Conservation (phyloP, 2,329 filamentous ascomycete genomes). For the Tolypocladium paradoxum region DNA sequence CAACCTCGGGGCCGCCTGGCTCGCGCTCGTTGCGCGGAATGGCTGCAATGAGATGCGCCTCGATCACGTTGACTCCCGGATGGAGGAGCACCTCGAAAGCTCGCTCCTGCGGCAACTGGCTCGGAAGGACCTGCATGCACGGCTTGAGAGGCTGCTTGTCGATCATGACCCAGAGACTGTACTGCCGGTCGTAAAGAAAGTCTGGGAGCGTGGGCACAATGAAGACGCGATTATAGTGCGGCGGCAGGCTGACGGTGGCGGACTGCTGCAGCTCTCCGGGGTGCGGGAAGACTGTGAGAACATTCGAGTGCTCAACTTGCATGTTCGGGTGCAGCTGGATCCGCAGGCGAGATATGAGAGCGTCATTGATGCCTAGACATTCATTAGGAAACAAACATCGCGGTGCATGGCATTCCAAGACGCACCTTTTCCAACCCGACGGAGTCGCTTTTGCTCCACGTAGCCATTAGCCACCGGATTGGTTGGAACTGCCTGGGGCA, state of each 20-base stretch:
- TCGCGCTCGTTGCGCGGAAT: conserved; percentile 49
- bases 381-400: conserved; percentile 10
- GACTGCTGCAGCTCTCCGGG: conserved; percentile 58
- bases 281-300: conserved; percentile 55
- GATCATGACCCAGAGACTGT: conserved; percentile 64
- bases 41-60: conserved; percentile 66
- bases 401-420: background rate
- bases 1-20: conserved; percentile 50
- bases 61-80: conserved; percentile 65
- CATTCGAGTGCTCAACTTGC: conserved; percentile 48
- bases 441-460: conserved; percentile 25
- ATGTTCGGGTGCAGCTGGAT: conserved; percentile 59
- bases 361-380: conserved; percentile 39
- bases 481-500: conserved; percentile 6
- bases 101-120: conserved; percentile 49
- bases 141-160: conserved; percentile 53
- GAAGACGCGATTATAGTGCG: conserved; percentile 59
- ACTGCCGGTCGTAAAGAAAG: conserved; percentile 54
- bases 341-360: conserved; percentile 56
- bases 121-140: conserved; percentile 34
- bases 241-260: conserved; percentile 58
- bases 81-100: conserved; percentile 65
- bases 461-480: conserved; percentile 19
- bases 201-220: conserved; percentile 56
- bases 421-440: conserved; percentile 32